Evolutionary conservation across 768 basidiomycete genomes (phyloP).

Genomic region (Pleurotus citrinopileatus): DNA sequence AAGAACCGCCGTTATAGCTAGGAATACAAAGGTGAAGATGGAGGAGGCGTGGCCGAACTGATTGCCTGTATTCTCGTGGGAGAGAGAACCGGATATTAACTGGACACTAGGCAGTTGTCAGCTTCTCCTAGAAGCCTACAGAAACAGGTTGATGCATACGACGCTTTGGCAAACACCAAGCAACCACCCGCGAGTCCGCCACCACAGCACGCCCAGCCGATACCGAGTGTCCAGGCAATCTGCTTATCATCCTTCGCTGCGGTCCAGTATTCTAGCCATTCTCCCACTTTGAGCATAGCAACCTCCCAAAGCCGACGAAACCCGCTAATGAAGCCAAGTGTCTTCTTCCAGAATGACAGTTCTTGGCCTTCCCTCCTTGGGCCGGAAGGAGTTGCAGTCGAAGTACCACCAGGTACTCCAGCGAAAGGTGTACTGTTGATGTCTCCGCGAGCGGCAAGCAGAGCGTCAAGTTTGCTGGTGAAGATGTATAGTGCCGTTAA

Average conservation of each 20-base stretch:
- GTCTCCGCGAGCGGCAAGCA: conserved; percentile 70
- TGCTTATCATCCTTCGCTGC: conserved; percentile 80
- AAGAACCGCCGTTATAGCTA: conserved; percentile 72
- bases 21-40: conserved; percentile 70
- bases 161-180: conserved; percentile 78
- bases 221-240: conserved; percentile 87
- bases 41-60: conserved; percentile 82
- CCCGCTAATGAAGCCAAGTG: conserved; percentile 15
- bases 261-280: conserved; percentile 71
- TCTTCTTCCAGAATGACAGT: not conserved
- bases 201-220: conserved; percentile 92
- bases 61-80: conserved; percentile 80
- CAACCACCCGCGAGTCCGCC: conserved; percentile 88
- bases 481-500: conserved; percentile 66
- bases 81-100: conserved; percentile 70
- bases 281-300: conserved; percentile 51
- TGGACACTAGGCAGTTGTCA: conserved; percentile 55
- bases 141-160: conserved; percentile 44
- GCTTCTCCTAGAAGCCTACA: conserved; percentile 8
- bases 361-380: conserved; percentile 6
- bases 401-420: conserved; percentile 22
- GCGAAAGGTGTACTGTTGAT: conserved; percentile 57
- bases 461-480: conserved; percentile 67
- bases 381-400: not conserved
- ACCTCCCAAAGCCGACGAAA: conserved; percentile 36